Evolutionary conservation across 495 filamentous ascomycete species (phyloP).

Genomic region (Letharia lupina): DNA sequence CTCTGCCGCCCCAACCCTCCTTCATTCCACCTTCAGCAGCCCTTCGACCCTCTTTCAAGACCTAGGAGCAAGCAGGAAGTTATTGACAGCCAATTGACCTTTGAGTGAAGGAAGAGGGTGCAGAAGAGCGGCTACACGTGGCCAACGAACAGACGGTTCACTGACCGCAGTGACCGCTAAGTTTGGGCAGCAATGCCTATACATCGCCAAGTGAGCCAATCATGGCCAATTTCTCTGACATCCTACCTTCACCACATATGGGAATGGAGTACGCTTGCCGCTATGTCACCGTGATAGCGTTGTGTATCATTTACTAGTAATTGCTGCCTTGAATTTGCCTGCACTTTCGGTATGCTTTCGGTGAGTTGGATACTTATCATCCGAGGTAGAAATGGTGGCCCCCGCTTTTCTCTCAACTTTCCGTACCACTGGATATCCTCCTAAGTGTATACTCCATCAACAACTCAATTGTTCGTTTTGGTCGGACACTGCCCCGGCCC

Average conservation of each 20-base stretch:
- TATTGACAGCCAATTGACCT: background rate
- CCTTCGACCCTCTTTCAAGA: background rate
- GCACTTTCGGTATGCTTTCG: conserved; percentile 6
- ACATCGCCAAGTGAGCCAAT: background rate
- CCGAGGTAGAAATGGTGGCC: background rate
- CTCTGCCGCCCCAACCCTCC: background rate
- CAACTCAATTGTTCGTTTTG: background rate
- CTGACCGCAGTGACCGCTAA: background rate
- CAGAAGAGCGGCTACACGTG: background rate
- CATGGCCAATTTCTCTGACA: background rate
- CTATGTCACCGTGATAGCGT: background rate
- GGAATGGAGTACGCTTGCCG: background rate
- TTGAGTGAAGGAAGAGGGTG: background rate
- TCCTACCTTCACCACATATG: background rate
- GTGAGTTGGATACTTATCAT: conserved; percentile 6
- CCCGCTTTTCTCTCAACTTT: background rate
- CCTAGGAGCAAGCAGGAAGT: background rate
- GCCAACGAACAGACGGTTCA: background rate
- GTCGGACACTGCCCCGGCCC: background rate
- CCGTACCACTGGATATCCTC: background rate
- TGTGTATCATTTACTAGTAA: background rate
- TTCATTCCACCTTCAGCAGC: background rate
- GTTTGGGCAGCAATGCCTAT: conserved; percentile 1
- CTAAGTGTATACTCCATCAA: background rate
- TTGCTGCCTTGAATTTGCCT: background rate